phyloP scores from a whole-genome alignment of 2,329 filamentous ascomycete species.

The Fusarium cyanostomum region DNA sequence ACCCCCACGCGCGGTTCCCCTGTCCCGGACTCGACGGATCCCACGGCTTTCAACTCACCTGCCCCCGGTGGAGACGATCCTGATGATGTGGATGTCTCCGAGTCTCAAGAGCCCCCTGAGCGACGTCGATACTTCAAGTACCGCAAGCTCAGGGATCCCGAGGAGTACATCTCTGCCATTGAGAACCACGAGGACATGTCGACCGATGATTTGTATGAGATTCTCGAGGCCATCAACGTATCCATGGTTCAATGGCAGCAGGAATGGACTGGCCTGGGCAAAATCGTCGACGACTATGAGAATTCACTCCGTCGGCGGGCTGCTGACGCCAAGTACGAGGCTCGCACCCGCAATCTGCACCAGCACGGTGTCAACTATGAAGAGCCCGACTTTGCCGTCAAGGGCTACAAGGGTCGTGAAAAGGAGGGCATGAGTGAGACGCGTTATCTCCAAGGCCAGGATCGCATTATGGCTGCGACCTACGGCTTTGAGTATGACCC shows the following conservation, averaged over 20 bases:
- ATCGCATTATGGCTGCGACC: constrained; percentile 66
- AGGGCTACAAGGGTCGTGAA: constrained; percentile 60
- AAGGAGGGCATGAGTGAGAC: constrained; percentile 56
- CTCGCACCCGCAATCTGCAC: constrained; percentile 54
- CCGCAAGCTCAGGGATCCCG: constrained; percentile 60
- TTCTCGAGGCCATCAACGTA: constrained; percentile 56
- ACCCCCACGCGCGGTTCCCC: constrained; percentile 53
- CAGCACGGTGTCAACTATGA: constrained; percentile 56
- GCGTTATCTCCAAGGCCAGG: constrained; percentile 61
- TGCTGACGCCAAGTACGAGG: constrained; percentile 59
- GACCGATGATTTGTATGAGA: constrained; percentile 56
- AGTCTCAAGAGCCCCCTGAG: constrained; percentile 47
- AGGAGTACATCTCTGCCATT: constrained; percentile 59
- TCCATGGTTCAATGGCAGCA: constrained; percentile 62
- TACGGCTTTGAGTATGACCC: constrained; percentile 71
- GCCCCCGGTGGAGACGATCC: constrained; percentile 50
- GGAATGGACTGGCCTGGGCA: constrained; percentile 62
- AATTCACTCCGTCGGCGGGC: constrained; percentile 62
- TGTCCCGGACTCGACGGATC: constrained; percentile 50
- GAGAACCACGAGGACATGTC: constrained; percentile 61
- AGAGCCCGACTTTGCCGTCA: constrained; percentile 63
- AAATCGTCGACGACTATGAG: constrained; percentile 65
- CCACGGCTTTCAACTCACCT: constrained; percentile 51
- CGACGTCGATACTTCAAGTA: constrained; percentile 53
- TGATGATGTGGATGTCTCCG: constrained; percentile 49